Evolutionary conservation across 2,329 filamentous ascomycete species (phyloP).

Genomic region (Sporothrix brunneoviolacea): DNA sequence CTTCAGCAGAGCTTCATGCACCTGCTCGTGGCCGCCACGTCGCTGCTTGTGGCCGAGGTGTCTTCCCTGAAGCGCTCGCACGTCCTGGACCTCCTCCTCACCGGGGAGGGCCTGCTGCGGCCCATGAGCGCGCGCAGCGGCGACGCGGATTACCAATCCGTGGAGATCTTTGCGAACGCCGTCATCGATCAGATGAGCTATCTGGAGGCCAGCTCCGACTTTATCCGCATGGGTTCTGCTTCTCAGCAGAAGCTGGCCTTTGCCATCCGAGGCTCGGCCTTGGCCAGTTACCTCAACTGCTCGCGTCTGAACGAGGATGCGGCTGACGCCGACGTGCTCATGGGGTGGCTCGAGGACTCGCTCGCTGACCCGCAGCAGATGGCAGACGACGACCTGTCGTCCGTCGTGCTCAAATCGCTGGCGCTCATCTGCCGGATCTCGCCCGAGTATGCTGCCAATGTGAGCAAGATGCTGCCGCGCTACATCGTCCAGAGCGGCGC

Average conservation of each 20-base stretch:
- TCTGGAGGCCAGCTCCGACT: slow-evolving; percentile 84
- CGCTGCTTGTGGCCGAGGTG: slow-evolving; percentile 61
- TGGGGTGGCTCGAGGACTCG: slow-evolving; percentile 79
- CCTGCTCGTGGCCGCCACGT: slow-evolving; percentile 71
- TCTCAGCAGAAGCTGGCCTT: slow-evolving; percentile 84
- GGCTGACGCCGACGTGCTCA: slow-evolving; percentile 70
- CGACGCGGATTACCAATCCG: slow-evolving; percentile 48
- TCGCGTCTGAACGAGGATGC: slow-evolving; percentile 73
- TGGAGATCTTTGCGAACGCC: slow-evolving; percentile 62
- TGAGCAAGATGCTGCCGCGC: slow-evolving; percentile 73
- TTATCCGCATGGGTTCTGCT: slow-evolving; percentile 74
- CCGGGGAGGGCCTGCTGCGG: slow-evolving; percentile 42
- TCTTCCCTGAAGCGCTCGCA: slow-evolving; percentile 54
- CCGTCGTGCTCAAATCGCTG: slow-evolving; percentile 72
- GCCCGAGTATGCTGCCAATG: slow-evolving; percentile 62
- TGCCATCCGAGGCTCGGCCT: slow-evolving; percentile 73
- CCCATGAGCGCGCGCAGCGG: slow-evolving; percentile 34
- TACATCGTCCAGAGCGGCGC: slow-evolving; percentile 82
- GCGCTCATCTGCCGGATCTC: slow-evolving; percentile 73
- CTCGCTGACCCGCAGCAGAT: slow-evolving; percentile 76
- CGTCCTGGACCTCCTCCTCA: slow-evolving; percentile 68
- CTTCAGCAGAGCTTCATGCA: slow-evolving; percentile 84
- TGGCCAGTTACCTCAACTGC: slow-evolving; percentile 83
- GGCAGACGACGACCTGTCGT: slow-evolving; percentile 69
- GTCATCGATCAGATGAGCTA: slow-evolving; percentile 78